Percentiles rank a stretch among this genome's conserved stretches.
phyloP scores from a whole-genome alignment of 306 rosid species.

The apple (Malus domestica) region ASM211411v1 NC_041804.1:32889501-32890000 shows the following conservation, averaged over 20 bases:
- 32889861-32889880: too few species aligned
- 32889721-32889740: too few species aligned
- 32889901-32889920: too few species aligned
- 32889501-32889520: background rate
- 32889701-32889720: background rate
- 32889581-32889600: background rate
- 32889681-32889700: constrained; percentile 3
- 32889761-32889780: background rate
- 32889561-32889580: background rate
- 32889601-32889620: constrained; percentile 1
- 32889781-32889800: background rate
- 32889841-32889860: too few species aligned
- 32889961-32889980: too few species aligned
- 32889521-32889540: background rate
- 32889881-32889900: too few species aligned
- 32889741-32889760: too few species aligned
- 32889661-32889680: constrained; percentile 16
- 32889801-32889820: background rate
- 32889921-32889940: too few species aligned
- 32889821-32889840: too few species aligned
- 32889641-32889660: constrained; percentile 22
- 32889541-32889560: background rate
- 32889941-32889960: too few species aligned
- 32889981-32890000: too few species aligned
- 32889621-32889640: constrained; percentile 5